Conservation (phyloP, 257 asterid genomes). For the Fraxinus americana region DNA sequence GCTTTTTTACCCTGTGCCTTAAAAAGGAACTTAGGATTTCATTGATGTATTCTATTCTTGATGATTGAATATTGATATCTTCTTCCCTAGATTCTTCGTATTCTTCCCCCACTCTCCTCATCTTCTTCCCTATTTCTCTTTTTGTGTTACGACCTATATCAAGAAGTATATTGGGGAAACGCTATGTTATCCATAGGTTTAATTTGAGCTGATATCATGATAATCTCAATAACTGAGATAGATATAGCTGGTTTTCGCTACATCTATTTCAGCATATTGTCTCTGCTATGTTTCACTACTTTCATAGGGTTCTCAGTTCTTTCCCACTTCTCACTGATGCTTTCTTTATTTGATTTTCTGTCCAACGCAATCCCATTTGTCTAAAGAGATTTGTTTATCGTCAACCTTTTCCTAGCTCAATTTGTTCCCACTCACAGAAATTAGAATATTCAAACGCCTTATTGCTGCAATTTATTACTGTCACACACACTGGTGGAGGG, state of each 20-base stretch:
- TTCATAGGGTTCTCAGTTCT: neutral
- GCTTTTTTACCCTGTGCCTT: no score
- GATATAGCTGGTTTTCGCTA: no score
- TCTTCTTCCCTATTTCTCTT: no score
- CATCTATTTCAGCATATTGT: neutral
- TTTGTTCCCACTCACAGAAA: neutral
- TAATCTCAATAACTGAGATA: no score
- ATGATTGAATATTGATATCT: no score
- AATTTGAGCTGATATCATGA: neutral
- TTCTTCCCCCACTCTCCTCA: no score
- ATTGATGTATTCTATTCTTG: no score
- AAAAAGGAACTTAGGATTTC: no score
- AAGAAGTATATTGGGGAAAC: no score
- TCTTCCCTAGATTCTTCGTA: no score
- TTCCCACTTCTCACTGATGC: neutral
- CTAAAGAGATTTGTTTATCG: neutral
- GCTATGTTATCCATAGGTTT: neutral
- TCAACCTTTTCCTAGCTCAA: neutral
- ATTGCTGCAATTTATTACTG: neutral
- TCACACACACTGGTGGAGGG: neutral
- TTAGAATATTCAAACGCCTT: neutral
- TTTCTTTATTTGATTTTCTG: neutral
- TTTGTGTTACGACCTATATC: no score
- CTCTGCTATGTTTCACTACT: no score
- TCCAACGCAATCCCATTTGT: neutral